Conservation (phyloP, 2,329 filamentous ascomycete genomes). For the Penicillium sclerotiorum region DNA sequence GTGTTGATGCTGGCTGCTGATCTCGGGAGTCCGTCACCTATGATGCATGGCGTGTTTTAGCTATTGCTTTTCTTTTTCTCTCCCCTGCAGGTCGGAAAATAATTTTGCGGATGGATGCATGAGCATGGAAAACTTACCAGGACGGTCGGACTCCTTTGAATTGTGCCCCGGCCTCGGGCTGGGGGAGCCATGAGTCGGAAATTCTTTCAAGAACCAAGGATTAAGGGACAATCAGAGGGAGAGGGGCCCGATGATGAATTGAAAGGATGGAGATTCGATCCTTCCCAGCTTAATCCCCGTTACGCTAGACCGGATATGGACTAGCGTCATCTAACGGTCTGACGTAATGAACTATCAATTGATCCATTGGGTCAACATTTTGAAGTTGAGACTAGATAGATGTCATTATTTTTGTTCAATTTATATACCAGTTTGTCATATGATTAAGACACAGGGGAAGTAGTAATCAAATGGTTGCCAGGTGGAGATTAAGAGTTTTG, state of each 20-base stretch:
- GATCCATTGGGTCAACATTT: no score
- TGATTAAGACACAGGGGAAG: no score
- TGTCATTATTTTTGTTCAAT: no score
- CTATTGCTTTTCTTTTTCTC: conserved; percentile 1
- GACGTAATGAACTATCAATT: not conserved
- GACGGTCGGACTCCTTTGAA: conserved; percentile 49
- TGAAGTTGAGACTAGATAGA: no score
- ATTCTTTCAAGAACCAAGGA: not conserved
- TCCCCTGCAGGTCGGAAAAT: conserved; percentile 5
- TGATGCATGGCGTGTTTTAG: no score
- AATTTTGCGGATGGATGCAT: not conserved
- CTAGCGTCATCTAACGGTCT: not conserved
- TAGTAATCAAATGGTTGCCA: no score
- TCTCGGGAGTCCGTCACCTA: conserved; percentile 50
- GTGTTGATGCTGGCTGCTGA: conserved; percentile 33
- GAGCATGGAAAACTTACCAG: conserved; percentile 36
- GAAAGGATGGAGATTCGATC: not conserved
- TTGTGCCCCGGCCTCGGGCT: conserved; percentile 33
- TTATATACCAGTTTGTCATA: no score
- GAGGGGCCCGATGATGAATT: not conserved
- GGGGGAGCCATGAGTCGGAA: conserved; percentile 29
- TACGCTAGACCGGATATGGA: not conserved
- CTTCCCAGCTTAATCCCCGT: conserved; percentile 1
- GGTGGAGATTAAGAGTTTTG: no score
- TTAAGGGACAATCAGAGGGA: not conserved